Evolutionary conservation across 2,329 filamentous ascomycete genomes (phyloP).

Genomic region (Beauveria sp.): DNA sequence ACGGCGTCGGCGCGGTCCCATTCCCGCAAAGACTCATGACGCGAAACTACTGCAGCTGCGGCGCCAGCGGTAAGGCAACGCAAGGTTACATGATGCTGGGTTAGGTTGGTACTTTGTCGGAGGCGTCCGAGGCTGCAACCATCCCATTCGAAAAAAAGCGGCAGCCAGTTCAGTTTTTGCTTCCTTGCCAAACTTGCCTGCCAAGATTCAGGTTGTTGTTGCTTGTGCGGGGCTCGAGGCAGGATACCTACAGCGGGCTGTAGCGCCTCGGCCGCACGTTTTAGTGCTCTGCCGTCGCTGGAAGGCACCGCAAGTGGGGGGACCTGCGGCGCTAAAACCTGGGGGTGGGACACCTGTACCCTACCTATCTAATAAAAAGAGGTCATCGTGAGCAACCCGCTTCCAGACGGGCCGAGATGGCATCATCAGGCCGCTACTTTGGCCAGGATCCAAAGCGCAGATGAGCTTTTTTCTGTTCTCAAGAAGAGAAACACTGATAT

Average conservation of each 20-base stretch:
- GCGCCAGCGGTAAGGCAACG: neutral
- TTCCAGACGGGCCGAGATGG: neutral
- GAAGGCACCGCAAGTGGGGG: neutral
- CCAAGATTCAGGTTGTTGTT: neutral
- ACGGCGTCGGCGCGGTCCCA: neutral
- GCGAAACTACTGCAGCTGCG: neutral
- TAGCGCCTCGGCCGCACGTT: neutral
- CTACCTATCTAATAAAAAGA: neutral
- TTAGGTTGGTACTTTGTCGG: neutral
- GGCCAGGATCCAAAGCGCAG: too few species aligned
- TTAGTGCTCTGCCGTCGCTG: neutral
- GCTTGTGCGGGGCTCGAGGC: neutral
- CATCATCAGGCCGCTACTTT: too few species aligned
- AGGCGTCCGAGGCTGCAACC: constrained; percentile 3
- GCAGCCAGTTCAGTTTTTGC: too few species aligned
- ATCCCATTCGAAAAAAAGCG: neutral
- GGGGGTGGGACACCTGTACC: constrained; percentile 12
- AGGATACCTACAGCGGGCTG: neutral
- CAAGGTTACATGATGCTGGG: neutral
- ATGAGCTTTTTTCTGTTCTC: too few species aligned
- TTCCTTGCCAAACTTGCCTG: neutral
- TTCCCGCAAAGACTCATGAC: neutral
- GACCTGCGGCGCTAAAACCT: constrained; percentile 13
- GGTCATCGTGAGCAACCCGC: neutral
- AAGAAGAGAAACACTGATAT: too few species aligned